A percentile compares a stretch with the other conserved stretches of the same genome.
phyloP scores from a whole-genome alignment of 352 stramenopile genomes.

The Saprolegnia parasitica region DNA sequence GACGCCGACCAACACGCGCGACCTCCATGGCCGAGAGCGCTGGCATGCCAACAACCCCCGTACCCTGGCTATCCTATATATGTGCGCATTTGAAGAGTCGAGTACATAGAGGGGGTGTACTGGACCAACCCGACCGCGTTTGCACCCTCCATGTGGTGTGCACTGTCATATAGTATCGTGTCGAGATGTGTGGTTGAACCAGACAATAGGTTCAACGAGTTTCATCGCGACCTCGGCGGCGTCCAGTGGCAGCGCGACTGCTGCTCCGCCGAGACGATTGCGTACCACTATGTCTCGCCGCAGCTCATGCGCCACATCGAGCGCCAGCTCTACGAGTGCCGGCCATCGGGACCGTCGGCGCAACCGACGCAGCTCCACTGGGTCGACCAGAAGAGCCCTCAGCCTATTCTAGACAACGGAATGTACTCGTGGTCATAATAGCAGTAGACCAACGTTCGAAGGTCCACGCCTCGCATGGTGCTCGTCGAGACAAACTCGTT shows the following conservation, averaged over 20 bases:
- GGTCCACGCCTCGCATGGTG: too few relatives aligned
- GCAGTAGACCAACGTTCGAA: too few relatives aligned
- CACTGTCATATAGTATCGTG: slow-evolving; percentile 13
- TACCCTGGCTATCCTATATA: neutral
- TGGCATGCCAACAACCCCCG: slow-evolving; percentile 66
- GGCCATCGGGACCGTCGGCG: slow-evolving; percentile 16
- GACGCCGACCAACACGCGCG: slow-evolving; percentile 67
- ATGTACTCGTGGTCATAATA: neutral
- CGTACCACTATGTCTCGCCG: slow-evolving; percentile 72
- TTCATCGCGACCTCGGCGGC: slow-evolving; percentile 64
- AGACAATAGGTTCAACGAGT: slow-evolving; percentile 35
- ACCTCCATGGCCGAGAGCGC: slow-evolving; percentile 58
- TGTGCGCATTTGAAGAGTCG: neutral
- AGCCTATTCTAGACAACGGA: neutral
- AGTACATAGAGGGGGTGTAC: slow-evolving; percentile 49
- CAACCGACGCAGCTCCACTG: neutral
- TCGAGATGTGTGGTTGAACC: neutral
- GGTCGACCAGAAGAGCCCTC: neutral
- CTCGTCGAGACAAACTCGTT: too few relatives aligned
- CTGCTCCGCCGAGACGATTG: slow-evolving; percentile 59
- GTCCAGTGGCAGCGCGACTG: slow-evolving; percentile 47
- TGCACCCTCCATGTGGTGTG: slow-evolving; percentile 57
- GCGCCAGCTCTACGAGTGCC: slow-evolving; percentile 63
- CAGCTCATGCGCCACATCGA: slow-evolving; percentile 77
- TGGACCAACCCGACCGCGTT: slow-evolving; percentile 42